Evolutionary conservation across 768 basidiomycete species (phyloP).

Genomic region (Mycena polygramma): DNA sequence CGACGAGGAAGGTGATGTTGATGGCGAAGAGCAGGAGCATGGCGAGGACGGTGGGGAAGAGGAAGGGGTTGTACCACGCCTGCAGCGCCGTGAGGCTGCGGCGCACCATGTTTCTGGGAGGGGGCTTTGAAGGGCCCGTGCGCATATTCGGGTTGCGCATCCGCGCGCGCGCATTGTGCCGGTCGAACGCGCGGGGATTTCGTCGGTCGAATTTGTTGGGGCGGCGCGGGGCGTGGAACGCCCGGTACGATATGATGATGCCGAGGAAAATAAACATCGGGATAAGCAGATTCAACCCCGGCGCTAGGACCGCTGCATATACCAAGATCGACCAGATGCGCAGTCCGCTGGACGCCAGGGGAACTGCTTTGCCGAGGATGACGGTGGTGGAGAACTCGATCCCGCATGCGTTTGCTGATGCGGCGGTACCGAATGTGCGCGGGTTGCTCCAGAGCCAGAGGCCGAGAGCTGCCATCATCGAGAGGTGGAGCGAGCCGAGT

Average conservation of each 20-base stretch:
- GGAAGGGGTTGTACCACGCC: slow-evolving; percentile 5
- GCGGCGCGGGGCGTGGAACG: background rate
- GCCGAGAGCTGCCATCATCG: background rate
- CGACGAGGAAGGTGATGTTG: slow-evolving; percentile 38
- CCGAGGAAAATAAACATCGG: background rate
- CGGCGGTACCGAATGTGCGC: background rate
- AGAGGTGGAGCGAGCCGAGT: slow-evolving; percentile 3
- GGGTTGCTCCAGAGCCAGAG: background rate
- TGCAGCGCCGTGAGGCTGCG: background rate
- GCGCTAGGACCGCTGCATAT: slow-evolving; percentile 3
- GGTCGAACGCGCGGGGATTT: too few species aligned
- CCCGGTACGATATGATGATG: background rate
- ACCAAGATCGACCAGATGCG: slow-evolving; percentile 4
- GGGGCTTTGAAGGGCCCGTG: background rate
- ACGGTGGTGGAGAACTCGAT: background rate
- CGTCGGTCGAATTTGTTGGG: too few species aligned
- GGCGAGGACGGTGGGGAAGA: slow-evolving; percentile 21
- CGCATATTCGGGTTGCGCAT: background rate
- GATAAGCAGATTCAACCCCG: slow-evolving; percentile 7
- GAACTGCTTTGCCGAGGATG: background rate
- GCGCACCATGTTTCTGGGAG: background rate
- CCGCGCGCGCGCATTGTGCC: too few species aligned
- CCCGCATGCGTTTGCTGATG: background rate
- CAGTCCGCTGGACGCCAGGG: background rate
- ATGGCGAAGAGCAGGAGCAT: slow-evolving; percentile 30